Base-by-base conservation (phyloP, 108 stramenopile species). In the Epithemia pelagica region DNA sequence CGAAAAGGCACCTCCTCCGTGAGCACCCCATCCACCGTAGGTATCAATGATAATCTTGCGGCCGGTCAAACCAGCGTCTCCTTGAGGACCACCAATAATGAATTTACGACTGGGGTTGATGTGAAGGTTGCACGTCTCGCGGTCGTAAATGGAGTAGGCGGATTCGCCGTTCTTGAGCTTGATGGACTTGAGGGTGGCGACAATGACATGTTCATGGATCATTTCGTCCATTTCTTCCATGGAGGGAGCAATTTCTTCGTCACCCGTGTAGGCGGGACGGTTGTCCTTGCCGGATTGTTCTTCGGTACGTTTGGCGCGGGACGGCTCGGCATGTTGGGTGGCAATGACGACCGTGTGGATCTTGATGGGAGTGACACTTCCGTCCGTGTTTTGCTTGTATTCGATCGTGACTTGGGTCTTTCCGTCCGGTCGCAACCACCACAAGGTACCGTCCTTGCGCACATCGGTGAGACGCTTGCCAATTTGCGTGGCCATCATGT, bases 11-110 rank as follows among this genome's bases (percentile, higher is more conserved):
- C 97, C 97, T 21, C 97, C 97, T 52, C 97, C 97, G 72, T 96
- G 95, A 23, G 95, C 92, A 62, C 96, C 97, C 97, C 97, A 98
- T 68, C 97, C 97, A 31, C 97, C 97, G 72, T 98, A 98, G 32
- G 92, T 96, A 78, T 98, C 97, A 33, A 96, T 92, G 69, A 95
- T 92, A 69, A 96, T 94, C 76, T 98, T 98, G 54, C 97, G 88
- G 32, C 97, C 97, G 10, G 97, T 96, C 7, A 98, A 79, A 54
- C 97, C 96, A n/a, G 97, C 96, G 79, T 98, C 97, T 31, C 95
- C 95, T 71, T 98, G 97, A 24, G 97, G 97, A 58, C 97, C 97
- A 25, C 97, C 97, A 73, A 98, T 96, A 56, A 98, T 93, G 73
- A 98, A 98, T 30, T 95, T 76, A 21, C 96, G 88, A 29, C 80